Evolutionary conservation across 495 filamentous ascomycete species (phyloP).

Genomic region (Aspergillus saccharolyticus): DNA sequence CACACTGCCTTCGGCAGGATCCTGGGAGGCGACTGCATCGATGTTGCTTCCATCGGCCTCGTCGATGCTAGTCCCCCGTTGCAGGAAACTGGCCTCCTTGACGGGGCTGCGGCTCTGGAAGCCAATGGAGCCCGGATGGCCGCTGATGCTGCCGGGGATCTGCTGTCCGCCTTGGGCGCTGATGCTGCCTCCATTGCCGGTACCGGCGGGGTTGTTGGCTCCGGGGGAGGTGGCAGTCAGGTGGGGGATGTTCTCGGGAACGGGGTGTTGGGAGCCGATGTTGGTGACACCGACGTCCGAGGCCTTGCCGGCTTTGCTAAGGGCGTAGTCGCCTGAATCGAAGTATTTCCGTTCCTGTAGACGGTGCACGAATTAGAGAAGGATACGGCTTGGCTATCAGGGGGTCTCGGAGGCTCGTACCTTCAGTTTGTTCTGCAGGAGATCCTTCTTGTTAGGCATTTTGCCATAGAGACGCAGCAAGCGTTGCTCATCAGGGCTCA

Average conservation of each 20-base stretch:
- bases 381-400: background rate
- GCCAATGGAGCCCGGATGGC: slow-evolving; percentile 43
- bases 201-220: slow-evolving; percentile 37
- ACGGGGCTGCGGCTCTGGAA: slow-evolving; percentile 69
- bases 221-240: slow-evolving; percentile 68
- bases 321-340: slow-evolving; percentile 94
- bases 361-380: background rate
- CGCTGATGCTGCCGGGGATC: slow-evolving; percentile 43
- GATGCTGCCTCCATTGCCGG: slow-evolving; percentile 39
- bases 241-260: slow-evolving; percentile 95
- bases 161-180: slow-evolving; percentile 36
- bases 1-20: slow-evolving; percentile 34
- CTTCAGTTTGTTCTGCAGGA: slow-evolving; percentile 95
- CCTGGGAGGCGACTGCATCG: slow-evolving; percentile 24
- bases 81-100: slow-evolving; percentile 80
- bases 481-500: slow-evolving; percentile 88
- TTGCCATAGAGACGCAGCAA: slow-evolving; percentile 96
- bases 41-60: slow-evolving; percentile 46
- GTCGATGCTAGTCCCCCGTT: slow-evolving; percentile 69
- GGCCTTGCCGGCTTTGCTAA: slow-evolving; percentile 97
- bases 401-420: slow-evolving; percentile 31
- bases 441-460: slow-evolving; percentile 89
- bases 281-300: slow-evolving; percentile 88
- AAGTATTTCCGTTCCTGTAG: slow-evolving; percentile 96
- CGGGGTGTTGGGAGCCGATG: slow-evolving; percentile 89